phyloP scores from a whole-genome alignment of 352 stramenopile species.

The Globisporangium viniferum region DNA sequence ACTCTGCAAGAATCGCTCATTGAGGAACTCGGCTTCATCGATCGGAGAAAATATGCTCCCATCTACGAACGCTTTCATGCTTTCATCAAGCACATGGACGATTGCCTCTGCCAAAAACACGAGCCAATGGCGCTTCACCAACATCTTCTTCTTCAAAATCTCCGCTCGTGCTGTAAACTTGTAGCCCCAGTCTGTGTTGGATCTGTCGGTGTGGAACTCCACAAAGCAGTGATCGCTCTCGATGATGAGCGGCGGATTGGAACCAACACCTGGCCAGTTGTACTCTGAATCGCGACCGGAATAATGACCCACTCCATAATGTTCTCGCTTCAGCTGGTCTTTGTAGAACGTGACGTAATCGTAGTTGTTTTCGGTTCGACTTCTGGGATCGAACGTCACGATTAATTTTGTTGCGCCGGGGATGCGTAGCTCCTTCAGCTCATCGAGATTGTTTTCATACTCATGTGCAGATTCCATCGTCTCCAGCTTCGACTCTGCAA shows the following conservation, averaged over 20 bases:
- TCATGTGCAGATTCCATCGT: slow-evolving; percentile 79
- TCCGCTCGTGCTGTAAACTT: slow-evolving; percentile 71
- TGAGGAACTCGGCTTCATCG: slow-evolving; percentile 41
- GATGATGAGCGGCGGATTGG: slow-evolving; percentile 68
- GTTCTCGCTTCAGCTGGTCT: slow-evolving; percentile 45
- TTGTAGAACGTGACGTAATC: slow-evolving; percentile 90
- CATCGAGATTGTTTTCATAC: slow-evolving; percentile 80
- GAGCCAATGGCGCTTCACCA: slow-evolving; percentile 62
- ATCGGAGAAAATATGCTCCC: slow-evolving; percentile 45
- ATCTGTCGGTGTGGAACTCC: slow-evolving; percentile 81
- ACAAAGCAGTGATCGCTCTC: slow-evolving; percentile 78
- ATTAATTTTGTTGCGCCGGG: slow-evolving; percentile 66
- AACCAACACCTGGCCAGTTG: slow-evolving; percentile 78
- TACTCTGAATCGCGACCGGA: slow-evolving; percentile 66
- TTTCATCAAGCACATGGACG: slow-evolving; percentile 51
- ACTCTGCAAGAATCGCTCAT: slow-evolving; percentile 57
- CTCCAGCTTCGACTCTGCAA: slow-evolving; percentile 42
- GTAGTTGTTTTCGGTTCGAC: slow-evolving; percentile 82
- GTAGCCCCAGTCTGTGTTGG: slow-evolving; percentile 83
- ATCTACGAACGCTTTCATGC: slow-evolving; percentile 45
- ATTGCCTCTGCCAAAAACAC: slow-evolving; percentile 45
- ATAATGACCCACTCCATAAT: slow-evolving; percentile 72
- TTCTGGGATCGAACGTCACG: slow-evolving; percentile 80
- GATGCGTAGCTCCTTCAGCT: slow-evolving; percentile 66
- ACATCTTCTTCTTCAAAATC: slow-evolving; percentile 56